phyloP scores from a whole-genome alignment of 495 filamentous ascomycete species.

The Podospora tetraspora region DNA sequence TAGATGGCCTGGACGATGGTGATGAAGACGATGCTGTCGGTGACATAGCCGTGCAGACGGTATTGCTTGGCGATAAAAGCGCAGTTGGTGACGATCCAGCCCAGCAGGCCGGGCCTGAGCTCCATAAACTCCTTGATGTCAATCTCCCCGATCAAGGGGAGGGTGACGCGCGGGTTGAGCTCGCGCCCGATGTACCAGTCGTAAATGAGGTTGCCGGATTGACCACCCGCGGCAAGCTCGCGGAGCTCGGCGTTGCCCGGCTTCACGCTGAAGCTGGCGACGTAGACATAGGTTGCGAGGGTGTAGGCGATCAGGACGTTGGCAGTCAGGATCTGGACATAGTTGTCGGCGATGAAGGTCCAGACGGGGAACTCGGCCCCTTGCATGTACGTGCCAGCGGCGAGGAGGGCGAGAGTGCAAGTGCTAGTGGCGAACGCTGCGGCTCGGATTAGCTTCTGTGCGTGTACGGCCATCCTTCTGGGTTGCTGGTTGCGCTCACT shows the following conservation, averaged over 20 bases:
- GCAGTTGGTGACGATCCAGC: constrained; percentile 83
- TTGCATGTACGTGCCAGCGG: constrained; percentile 66
- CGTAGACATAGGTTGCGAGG: constrained; percentile 71
- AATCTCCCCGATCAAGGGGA: constrained; percentile 74
- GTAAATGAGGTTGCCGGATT: constrained; percentile 81
- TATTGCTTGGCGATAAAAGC: constrained; percentile 87
- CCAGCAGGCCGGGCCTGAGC: constrained; percentile 82
- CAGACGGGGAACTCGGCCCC: constrained; percentile 81
- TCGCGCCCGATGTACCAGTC: constrained; percentile 98
- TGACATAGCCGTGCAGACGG: constrained; percentile 71
- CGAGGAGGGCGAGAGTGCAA: constrained; percentile 59
- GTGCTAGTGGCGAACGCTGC: constrained; percentile 75
- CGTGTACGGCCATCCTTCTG: background rate
- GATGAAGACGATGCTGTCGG: constrained; percentile 81
- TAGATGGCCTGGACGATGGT: constrained; percentile 76
- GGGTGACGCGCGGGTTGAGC: constrained; percentile 79
- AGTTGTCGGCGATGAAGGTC: constrained; percentile 91
- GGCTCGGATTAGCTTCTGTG: constrained; percentile 6
- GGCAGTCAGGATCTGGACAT: constrained; percentile 74
- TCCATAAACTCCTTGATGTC: constrained; percentile 92
- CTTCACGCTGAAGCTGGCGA: constrained; percentile 74
- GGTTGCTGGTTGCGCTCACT: constrained; percentile 42
- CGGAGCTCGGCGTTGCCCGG: constrained; percentile 62
- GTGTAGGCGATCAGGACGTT: constrained; percentile 68
- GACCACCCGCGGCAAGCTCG: constrained; percentile 73